Conservation (phyloP, 2,329 filamentous ascomycete species). For the Fusarium sp. region DNA sequence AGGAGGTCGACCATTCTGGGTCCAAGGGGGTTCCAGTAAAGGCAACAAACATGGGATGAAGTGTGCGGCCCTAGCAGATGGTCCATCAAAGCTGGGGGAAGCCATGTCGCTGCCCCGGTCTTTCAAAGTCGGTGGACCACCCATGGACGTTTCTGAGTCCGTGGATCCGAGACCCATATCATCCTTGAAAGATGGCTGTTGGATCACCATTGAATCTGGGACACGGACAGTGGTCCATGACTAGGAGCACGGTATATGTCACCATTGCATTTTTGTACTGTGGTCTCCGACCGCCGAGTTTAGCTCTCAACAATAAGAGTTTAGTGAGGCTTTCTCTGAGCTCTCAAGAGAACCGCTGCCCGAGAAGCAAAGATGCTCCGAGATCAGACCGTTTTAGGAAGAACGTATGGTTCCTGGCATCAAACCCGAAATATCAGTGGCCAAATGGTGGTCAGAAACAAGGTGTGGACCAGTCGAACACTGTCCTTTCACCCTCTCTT, state of each 20-base stretch:
- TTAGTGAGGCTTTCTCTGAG: not conserved
- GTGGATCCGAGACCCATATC: constrained; percentile 29
- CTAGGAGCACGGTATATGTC: constrained; percentile 14
- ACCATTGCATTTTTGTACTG: not conserved
- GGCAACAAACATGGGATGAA: constrained; percentile 37
- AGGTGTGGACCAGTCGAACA: constrained; percentile 37
- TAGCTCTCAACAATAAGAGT: not conserved
- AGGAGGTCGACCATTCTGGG: constrained; percentile 30
- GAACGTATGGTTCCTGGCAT: constrained; percentile 10
- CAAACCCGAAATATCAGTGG: constrained; percentile 16
- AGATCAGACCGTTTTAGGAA: not conserved
- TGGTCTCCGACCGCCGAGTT: not conserved
- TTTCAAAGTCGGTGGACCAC: constrained; percentile 24
- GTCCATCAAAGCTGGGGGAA: constrained; percentile 36
- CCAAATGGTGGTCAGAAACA: constrained; percentile 9
- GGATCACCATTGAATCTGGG: constrained; percentile 38
- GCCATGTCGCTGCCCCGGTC: constrained; percentile 36
- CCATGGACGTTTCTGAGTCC: constrained; percentile 31
- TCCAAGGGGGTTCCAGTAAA: constrained; percentile 39
- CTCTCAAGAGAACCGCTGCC: not conserved
- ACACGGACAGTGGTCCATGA: constrained; percentile 29
- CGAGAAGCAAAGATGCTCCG: not conserved
- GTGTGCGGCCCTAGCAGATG: constrained; percentile 39
- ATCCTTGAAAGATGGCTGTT: constrained; percentile 29
- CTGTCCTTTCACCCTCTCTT: constrained; percentile 33